phyloP scores from a whole-genome alignment of 352 stramenopile genomes.

The Albugo candida region DNA sequence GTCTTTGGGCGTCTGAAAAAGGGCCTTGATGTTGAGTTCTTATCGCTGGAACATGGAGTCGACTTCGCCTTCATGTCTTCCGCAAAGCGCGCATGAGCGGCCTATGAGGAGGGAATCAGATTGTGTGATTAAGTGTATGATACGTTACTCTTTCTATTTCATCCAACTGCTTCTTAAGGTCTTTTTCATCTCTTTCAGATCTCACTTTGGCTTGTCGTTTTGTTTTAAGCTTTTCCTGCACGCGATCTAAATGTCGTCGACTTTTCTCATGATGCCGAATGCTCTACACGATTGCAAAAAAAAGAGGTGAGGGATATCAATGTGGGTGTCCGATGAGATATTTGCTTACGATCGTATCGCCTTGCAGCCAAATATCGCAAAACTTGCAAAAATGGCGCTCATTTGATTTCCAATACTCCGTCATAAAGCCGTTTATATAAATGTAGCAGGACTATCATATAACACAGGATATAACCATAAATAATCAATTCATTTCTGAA shows the following conservation, averaged over 20 bases:
- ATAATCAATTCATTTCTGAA: too few species aligned
- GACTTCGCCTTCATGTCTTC: conserved; percentile 22
- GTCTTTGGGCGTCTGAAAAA: neutral
- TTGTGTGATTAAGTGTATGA: neutral
- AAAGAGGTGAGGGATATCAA: neutral
- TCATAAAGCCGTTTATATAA: conserved; percentile 13
- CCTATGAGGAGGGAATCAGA: conserved; percentile 4
- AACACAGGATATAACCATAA: too few species aligned
- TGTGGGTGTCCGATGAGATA: neutral
- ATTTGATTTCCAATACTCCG: conserved; percentile 40
- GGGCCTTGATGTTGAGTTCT: neutral
- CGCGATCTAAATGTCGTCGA: conserved; percentile 46
- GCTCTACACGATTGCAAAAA: conserved; percentile 18
- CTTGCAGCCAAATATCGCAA: conserved; percentile 78
- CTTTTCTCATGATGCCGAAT: conserved; percentile 70
- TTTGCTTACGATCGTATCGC: conserved; percentile 40
- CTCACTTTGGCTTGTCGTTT: conserved; percentile 55
- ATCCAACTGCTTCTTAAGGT: conserved; percentile 41
- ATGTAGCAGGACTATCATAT: too few species aligned
- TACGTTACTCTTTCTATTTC: conserved; percentile 37
- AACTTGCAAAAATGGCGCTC: conserved; percentile 74
- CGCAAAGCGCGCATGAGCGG: conserved; percentile 30
- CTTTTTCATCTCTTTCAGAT: conserved; percentile 24
- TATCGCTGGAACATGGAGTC: neutral
- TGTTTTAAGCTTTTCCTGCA: conserved; percentile 45